Evolutionary conservation across 306 rosid species (phyloP), one percentile per base, ranked within the genome.

Genomic region (Myrica gale): DNA sequence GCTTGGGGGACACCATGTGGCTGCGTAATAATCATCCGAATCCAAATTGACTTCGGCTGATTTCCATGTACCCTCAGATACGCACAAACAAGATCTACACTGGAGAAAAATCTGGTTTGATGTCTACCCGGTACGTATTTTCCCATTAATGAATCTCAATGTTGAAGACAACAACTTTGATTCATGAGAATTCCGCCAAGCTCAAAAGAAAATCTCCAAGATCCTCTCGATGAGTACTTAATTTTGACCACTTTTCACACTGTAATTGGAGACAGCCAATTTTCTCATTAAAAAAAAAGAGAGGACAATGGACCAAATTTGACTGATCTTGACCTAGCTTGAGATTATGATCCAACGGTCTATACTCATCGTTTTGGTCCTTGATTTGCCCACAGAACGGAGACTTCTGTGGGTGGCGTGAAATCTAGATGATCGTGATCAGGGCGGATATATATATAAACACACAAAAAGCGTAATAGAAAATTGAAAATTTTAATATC

Each of bases 141-240:
- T n/a, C 50, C 68, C 67, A 65, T 77, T 75, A 66, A 68, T 42
- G 76, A 78, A 71, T 55, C 72, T 68, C 11, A 75, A 60, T 32
- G 65, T 68, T 79, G 76, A 76, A 69, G 43, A 43, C 57, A 70
- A 79, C 54, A 10, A 11, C 76, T 58, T 66, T 23, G 65, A 68
- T 76, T 71, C 76, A 48, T 73, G 50, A 67, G 26, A 76, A 84
- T 76, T 79, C 79, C 69, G 62, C 19, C n/a, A 74, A 68, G 17
- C 78, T 69, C 1, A 72, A 80, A 37, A 76, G 76, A 75, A 83
- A 80, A 89, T 87, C 91, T 81, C 0, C 41, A 68, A 80, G 88
- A 88, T 90, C 85, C 81, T 80, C 83, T 78, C 69, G 78, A 92
- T 84, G 77, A 84, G 82, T 81, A 72, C 87, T 80, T 67, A 82